A percentile compares a stretch with the other conserved stretches of the same genome.
Evolutionary conservation across 83 land plant genomes (phyloP).

Genomic region (Isoetes engelmannii): DNA sequence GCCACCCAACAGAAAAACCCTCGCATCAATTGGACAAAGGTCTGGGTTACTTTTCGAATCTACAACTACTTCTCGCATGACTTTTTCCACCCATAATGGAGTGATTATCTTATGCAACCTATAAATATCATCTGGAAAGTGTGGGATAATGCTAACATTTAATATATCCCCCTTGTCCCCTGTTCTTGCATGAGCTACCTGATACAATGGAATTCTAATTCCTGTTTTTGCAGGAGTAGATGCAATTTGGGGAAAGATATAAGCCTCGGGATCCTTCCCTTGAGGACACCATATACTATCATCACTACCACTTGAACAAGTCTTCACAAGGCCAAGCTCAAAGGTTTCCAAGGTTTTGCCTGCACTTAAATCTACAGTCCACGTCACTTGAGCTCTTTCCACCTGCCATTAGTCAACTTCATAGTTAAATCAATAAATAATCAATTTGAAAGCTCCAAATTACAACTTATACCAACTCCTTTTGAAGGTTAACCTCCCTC

Average conservation of each 20-base stretch:
- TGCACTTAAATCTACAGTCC: too few relatives aligned
- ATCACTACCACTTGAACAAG: too few relatives aligned
- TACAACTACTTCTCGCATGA: constrained; percentile 30
- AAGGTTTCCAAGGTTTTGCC: too few relatives aligned
- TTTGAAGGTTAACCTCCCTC: constrained; percentile 6
- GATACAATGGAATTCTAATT: constrained; percentile 52
- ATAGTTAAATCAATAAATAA: too few relatives aligned
- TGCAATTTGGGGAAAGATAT: too few relatives aligned
- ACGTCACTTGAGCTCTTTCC: too few relatives aligned
- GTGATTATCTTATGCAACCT: constrained; percentile 66
- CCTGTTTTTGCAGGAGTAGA: constrained; percentile 44
- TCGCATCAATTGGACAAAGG: constrained; percentile 38
- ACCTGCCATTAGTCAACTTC: too few relatives aligned
- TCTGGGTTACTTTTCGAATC: constrained; percentile 5
- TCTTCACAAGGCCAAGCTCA: too few relatives aligned
- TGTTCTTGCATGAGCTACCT: constrained; percentile 72
- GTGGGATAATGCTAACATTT: constrained; percentile 84
- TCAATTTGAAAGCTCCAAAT: too few relatives aligned
- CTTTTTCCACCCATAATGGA: constrained; percentile 58
- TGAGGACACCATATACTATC: too few relatives aligned
- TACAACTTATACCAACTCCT: neutral
- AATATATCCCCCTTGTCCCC: constrained; percentile 93
- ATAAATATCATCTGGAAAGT: constrained; percentile 54
- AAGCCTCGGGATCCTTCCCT: too few relatives aligned
- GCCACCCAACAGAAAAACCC: constrained; percentile 65